Conservation (phyloP, 257 asterid genomes). For the Solanum chiquidenum region DNA sequence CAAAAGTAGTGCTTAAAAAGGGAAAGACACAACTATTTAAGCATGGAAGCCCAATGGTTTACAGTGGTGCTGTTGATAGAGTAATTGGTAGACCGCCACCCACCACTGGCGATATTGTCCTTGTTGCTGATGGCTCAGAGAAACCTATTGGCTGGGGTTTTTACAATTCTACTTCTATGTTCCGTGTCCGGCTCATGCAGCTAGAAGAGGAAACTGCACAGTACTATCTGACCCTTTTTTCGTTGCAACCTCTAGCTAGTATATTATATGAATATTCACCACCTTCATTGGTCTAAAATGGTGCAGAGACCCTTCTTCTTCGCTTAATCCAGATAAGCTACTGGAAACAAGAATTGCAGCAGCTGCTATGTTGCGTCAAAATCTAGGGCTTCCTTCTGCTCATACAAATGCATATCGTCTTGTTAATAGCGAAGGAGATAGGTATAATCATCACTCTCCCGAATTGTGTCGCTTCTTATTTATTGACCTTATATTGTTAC, state of each 20-base stretch:
- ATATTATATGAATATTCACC: background rate
- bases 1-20: slow-evolving; percentile 82
- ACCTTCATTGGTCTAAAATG: slow-evolving; percentile 3
- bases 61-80: slow-evolving; percentile 90
- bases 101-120: slow-evolving; percentile 71
- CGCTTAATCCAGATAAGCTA: slow-evolving; percentile 50
- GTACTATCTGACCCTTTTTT: slow-evolving; percentile 15
- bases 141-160: slow-evolving; percentile 97
- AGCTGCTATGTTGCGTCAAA: slow-evolving; percentile 59
- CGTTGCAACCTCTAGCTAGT: background rate
- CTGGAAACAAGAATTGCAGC: slow-evolving; percentile 59
- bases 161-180: slow-evolving; percentile 89
- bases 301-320: slow-evolving; percentile 69
- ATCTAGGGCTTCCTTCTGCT: slow-evolving; percentile 67
- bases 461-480: background rate
- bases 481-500: background rate
- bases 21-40: slow-evolving; percentile 83
- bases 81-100: slow-evolving; percentile 92
- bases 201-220: slow-evolving; percentile 72
- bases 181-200: slow-evolving; percentile 93
- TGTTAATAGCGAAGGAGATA: slow-evolving; percentile 91
- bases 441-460: slow-evolving; percentile 23
- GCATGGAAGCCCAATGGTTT: slow-evolving; percentile 94
- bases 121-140: slow-evolving; percentile 80
- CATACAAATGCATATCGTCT: slow-evolving; percentile 81